Evolutionary conservation across 139 green algal species (phyloP).

Genomic region (Diplosphaera chodatii): DNA sequence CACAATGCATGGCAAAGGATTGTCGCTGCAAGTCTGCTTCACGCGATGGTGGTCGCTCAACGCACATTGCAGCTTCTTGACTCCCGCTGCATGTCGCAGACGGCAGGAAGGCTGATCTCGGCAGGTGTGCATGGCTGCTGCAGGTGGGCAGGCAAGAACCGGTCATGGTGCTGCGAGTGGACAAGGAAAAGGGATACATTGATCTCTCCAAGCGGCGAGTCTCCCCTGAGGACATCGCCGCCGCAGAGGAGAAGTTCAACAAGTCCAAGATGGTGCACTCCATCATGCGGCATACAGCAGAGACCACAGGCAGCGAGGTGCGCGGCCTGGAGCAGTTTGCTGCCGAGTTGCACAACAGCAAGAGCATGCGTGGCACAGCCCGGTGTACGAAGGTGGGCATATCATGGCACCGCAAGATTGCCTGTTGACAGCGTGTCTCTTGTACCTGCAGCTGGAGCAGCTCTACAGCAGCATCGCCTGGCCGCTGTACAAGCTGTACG

Average conservation of each 20-base stretch:
- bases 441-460: constrained; percentile 50
- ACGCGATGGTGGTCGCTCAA: no score
- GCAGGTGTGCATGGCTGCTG: constrained; percentile 1
- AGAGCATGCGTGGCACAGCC: no score
- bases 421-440: neutral
- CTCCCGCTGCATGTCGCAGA: no score
- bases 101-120: no score
- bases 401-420: no score
- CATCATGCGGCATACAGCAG: constrained; percentile 97
- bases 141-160: constrained; percentile 93
- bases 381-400: no score
- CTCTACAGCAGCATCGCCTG: constrained; percentile 86
- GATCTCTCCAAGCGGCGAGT: constrained; percentile 98
- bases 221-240: constrained; percentile 81
- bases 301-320: constrained; percentile 70
- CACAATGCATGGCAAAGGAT: neutral
- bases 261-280: constrained; percentile 97
- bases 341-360: constrained; percentile 70
- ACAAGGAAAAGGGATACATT: constrained; percentile 99
- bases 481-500: constrained; percentile 93
- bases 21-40: no score
- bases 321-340: constrained; percentile 26
- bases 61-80: no score
- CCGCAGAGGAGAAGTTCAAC: constrained; percentile 85
- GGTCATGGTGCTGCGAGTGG: constrained; percentile 99